Base-by-base conservation (phyloP, 306 rosid genomes). In the Arachis stenosperma region DNA sequence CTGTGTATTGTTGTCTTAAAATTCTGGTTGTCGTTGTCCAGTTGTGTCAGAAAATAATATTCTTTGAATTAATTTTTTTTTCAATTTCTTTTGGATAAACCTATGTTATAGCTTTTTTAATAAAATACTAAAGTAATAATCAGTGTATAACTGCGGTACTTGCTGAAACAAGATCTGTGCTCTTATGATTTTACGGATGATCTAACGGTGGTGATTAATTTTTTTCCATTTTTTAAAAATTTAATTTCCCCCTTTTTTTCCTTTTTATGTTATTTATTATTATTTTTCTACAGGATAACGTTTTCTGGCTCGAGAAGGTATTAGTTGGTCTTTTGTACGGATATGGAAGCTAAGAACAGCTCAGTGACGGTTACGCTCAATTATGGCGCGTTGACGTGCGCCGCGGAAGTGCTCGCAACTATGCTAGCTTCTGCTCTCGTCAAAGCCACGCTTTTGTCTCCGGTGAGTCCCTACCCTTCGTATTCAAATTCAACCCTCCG, bases 341-440 rank as follows among this genome's bases (percentile, higher is more conserved):
- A 74, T 79, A 92, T 92, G 97, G 93, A 89, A 75, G 70, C 80
- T 65, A 78, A 81, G 39, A 73, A 80, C 42, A 76, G 81, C 73
- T 81, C 83, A 55, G 73, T 65, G 85, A 86, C 68, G 61, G 87
- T 65, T 52, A 74, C 80, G 84, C 81, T 81, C 65, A 65, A 65
- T 85, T 48, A 61, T 66, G 85, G 88, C 77, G 81, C 80, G 81
- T 85, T 85, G 75, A 75, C 88, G 67, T 76, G 83, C 90, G 96
- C 91, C 41, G 79, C 64, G 71, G 87, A 87, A 47, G 88, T 82
- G 8, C 62, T 89, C 17, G 80, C 78, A 6, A 82, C 90, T 74
- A 65, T 87, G 80, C 71, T 91, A n/a, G 73, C 84, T 68, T 84
- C 96, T 61, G 83, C 90, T 78, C 77, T 92, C 75, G 73, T 92